phyloP scores from a whole-genome alignment of 2,329 filamentous ascomycete genomes.

The Fusarium sp. region DNA sequence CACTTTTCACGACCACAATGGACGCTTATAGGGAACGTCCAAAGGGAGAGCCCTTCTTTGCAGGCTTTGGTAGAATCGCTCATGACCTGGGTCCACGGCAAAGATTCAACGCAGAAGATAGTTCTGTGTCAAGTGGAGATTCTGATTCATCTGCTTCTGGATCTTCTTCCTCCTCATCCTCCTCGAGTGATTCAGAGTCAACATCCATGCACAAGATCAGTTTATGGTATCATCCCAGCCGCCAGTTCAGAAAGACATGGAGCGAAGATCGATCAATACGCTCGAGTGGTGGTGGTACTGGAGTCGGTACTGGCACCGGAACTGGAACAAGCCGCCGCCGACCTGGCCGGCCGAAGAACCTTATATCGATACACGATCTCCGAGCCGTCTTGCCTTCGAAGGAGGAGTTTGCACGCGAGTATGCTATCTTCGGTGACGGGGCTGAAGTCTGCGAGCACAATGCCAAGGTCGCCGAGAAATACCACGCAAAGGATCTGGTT shows the following conservation, averaged over 20 bases:
- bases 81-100: constrained; percentile 63
- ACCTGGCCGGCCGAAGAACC: constrained; percentile 68
- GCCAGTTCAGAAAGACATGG: constrained; percentile 65
- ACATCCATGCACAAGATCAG: constrained; percentile 70
- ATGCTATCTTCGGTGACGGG: constrained; percentile 84
- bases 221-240: constrained; percentile 65
- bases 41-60: constrained; percentile 66
- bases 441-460: constrained; percentile 88
- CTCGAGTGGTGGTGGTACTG: constrained; percentile 71
- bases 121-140: constrained; percentile 62
- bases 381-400: constrained; percentile 81
- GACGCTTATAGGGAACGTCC: constrained; percentile 60
- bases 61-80: constrained; percentile 65
- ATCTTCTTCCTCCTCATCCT: constrained; percentile 63
- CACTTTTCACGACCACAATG: constrained; percentile 59
- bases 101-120: constrained; percentile 60
- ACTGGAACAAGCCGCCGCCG: constrained; percentile 64
- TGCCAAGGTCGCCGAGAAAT: constrained; percentile 76
- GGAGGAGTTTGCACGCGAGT: constrained; percentile 78
- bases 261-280: constrained; percentile 67
- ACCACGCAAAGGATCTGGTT: constrained; percentile 76
- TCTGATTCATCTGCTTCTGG: constrained; percentile 62
- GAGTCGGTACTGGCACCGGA: constrained; percentile 59
- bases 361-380: constrained; percentile 78
- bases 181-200: constrained; percentile 70